Conservation (phyloP, 208 protist species). For the Leishmania aethiopica region DNA sequence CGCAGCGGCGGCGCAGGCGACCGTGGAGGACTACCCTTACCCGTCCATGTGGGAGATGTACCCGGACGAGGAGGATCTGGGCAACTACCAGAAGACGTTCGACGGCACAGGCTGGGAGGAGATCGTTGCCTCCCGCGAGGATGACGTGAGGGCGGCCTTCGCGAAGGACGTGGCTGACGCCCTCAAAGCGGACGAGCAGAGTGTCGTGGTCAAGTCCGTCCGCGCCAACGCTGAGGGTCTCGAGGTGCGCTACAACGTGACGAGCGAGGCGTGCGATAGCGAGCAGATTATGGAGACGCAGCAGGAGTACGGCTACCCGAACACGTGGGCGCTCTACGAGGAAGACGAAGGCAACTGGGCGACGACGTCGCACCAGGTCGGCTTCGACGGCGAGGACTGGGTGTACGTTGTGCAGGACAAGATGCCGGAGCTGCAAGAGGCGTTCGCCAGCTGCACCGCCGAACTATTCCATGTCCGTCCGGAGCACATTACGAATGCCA, state of each 20-base stretch:
- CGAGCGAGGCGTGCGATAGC: constrained; percentile 14
- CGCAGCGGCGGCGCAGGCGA: constrained; percentile 32
- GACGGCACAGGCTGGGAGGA: constrained; percentile 31
- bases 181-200: constrained; percentile 21
- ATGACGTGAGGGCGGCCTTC: constrained; percentile 44
- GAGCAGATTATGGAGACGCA: constrained; percentile 28
- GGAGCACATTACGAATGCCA: constrained; percentile 36
- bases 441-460: constrained; percentile 37
- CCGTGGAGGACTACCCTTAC: constrained; percentile 47
- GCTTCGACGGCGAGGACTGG: constrained; percentile 82
- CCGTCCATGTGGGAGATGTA: constrained; percentile 49
- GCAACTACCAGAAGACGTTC: constrained; percentile 37
- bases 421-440: constrained; percentile 35
- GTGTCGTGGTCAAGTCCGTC: constrained; percentile 30
- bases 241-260: constrained; percentile 40
- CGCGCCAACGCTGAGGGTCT: constrained; percentile 30
- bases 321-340: constrained; percentile 52
- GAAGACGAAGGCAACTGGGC: constrained; percentile 30
- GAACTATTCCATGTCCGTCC: constrained; percentile 36
- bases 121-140: constrained; percentile 14
- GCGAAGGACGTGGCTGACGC: constrained; percentile 35
- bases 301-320: constrained; percentile 43
- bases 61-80: constrained; percentile 28
- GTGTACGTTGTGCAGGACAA: constrained; percentile 47
- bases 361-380: constrained; percentile 57